Evolutionary conservation across 352 stramenopile species (phyloP).

Genomic region (Globisporangium paroecandrum): DNA sequence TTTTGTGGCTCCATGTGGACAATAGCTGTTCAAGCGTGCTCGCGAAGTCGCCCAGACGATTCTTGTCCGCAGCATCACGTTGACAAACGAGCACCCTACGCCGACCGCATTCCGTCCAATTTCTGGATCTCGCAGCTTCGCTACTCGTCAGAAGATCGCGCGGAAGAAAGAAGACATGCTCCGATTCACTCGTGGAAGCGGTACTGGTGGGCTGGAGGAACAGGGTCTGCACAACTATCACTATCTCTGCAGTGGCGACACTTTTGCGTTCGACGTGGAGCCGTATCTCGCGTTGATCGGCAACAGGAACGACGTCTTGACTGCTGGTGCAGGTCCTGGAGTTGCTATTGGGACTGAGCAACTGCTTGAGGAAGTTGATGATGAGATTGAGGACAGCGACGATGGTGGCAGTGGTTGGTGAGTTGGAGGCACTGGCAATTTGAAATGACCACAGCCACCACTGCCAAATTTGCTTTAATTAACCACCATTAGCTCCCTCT

Average conservation of each 20-base stretch:
- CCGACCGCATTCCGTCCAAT: conserved; percentile 76
- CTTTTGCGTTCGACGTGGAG: conserved; percentile 66
- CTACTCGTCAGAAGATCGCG: conserved; percentile 41
- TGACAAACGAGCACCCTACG: conserved; percentile 68
- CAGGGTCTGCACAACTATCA: conserved; percentile 5
- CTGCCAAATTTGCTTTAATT: not conserved
- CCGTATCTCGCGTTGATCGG: conserved; percentile 58
- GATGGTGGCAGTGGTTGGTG: conserved; percentile 21
- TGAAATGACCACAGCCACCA: conserved; percentile 10
- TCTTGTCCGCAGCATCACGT: conserved; percentile 55
- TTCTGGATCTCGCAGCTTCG: conserved; percentile 44
- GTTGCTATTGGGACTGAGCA: not conserved
- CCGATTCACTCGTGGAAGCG: conserved; percentile 15
- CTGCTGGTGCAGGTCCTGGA: not conserved
- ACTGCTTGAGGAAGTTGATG: conserved; percentile 32
- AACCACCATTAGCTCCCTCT: not conserved
- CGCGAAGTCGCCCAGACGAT: conserved; percentile 51
- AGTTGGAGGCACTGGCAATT: conserved; percentile 26
- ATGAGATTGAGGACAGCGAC: conserved; percentile 73
- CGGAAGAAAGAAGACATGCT: conserved; percentile 41
- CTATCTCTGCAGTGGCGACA: conserved; percentile 44
- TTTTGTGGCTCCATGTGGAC: not conserved
- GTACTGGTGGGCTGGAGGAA: conserved; percentile 10
- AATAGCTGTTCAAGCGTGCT: conserved; percentile 53
- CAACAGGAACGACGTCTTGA: not conserved